Evolutionary conservation across 345 rosid genomes (phyloP).

Genomic region (Kandelia obovata): DNA sequence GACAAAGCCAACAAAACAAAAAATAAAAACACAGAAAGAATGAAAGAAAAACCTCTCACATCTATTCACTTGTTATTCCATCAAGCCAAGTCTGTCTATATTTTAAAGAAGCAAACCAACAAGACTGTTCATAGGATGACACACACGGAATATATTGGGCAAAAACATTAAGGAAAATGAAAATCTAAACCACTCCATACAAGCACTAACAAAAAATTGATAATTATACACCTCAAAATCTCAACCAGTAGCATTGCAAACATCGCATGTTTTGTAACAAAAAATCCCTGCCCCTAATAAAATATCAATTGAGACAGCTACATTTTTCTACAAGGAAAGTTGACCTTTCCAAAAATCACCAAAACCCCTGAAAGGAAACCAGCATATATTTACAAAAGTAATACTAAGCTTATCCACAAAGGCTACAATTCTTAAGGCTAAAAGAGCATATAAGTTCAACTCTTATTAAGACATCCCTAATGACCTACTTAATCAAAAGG

Average conservation of each 20-base stretch:
- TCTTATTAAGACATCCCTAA: too few species aligned
- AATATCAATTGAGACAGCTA: neutral
- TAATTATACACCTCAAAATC: neutral
- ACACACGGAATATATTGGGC: neutral
- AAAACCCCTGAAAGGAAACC: neutral
- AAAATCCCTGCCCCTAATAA: neutral
- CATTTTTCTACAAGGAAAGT: neutral
- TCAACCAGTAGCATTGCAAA: neutral
- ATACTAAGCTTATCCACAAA: neutral
- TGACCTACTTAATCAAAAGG: slow-evolving; percentile 23
- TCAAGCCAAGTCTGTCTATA: neutral
- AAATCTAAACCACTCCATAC: neutral
- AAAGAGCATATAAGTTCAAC: neutral
- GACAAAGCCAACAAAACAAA: neutral
- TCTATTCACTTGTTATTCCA: neutral
- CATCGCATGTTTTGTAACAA: neutral
- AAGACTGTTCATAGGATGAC: too few species aligned
- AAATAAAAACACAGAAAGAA: too few species aligned
- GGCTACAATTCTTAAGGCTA: neutral
- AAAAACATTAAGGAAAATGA: neutral
- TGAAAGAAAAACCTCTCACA: neutral
- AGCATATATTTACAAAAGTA: neutral
- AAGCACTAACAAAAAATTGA: neutral
- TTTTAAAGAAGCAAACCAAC: neutral
- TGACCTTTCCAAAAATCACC: neutral